phyloP scores from a whole-genome alignment of 352 stramenopile genomes.

The Phytophthora citricola region DNA sequence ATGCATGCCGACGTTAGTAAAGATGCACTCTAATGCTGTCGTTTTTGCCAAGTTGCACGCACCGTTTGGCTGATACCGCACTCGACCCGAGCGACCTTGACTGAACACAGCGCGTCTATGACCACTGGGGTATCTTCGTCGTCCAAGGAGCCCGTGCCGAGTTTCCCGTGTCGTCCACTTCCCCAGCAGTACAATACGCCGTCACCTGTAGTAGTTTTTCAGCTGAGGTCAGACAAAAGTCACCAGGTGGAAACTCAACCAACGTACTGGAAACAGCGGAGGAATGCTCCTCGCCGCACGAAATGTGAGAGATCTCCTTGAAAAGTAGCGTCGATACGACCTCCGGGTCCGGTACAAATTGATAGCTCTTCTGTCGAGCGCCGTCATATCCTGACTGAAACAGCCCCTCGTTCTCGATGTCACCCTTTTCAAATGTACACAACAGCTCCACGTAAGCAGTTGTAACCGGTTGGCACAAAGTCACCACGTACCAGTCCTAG shows the following conservation, averaged over 20 bases:
- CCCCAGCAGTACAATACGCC: slow-evolving; percentile 78
- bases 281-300: slow-evolving; percentile 74
- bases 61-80: slow-evolving; percentile 74
- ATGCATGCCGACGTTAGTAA: background rate
- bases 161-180: slow-evolving; percentile 65
- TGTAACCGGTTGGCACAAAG: background rate
- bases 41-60: slow-evolving; percentile 18
- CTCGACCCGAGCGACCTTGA: slow-evolving; percentile 58
- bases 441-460: background rate
- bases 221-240: background rate
- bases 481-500: slow-evolving; percentile 58
- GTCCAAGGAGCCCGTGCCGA: slow-evolving; percentile 65
- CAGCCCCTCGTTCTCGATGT: slow-evolving; percentile 70
- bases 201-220: slow-evolving; percentile 39
- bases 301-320: slow-evolving; percentile 51
- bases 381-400: slow-evolving; percentile 77
- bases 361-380: slow-evolving; percentile 70
- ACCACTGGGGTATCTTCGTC: slow-evolving; percentile 59
- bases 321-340: slow-evolving; percentile 56
- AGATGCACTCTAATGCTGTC: background rate
- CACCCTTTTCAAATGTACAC: slow-evolving; percentile 43
- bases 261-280: slow-evolving; percentile 67
- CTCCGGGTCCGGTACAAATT: slow-evolving; percentile 58
- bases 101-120: slow-evolving; percentile 62
- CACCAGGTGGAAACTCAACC: background rate